A percentile compares a stretch with the other conserved stretches of the same genome.
Conservation (phyloP, 768 basidiomycete genomes). For the Calocybe cyanea region DNA sequence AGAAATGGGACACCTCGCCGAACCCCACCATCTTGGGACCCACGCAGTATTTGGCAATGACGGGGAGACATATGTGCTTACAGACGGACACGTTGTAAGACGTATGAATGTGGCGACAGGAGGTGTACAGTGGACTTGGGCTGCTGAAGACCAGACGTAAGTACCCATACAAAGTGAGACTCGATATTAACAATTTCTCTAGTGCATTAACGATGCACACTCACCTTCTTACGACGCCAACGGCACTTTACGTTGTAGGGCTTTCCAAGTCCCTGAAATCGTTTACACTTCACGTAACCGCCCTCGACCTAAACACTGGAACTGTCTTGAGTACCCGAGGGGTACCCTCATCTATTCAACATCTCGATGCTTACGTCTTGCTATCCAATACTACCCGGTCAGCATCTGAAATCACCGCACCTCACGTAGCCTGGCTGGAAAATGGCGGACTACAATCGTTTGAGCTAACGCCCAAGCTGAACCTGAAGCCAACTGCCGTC, state of each 20-base stretch:
- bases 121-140: constrained; percentile 66
- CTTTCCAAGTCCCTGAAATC: constrained; percentile 45
- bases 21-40: constrained; percentile 55
- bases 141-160: constrained; percentile 63
- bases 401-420: constrained; percentile 13
- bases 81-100: constrained; percentile 57
- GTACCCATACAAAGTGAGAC: constrained; percentile 18
- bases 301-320: constrained; percentile 54
- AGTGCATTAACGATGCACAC: constrained; percentile 68
- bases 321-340: constrained; percentile 42
- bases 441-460: constrained; percentile 46
- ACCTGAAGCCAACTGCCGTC: constrained; percentile 39
- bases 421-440: constrained; percentile 54
- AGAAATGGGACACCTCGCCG: constrained; percentile 37
- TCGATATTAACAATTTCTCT: constrained; percentile 2
- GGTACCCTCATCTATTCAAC: constrained; percentile 48
- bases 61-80: constrained; percentile 46
- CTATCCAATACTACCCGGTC: constrained; percentile 13
- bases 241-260: constrained; percentile 56
- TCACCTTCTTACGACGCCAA: constrained; percentile 49
- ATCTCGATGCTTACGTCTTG: constrained; percentile 29
- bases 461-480: constrained; percentile 47
- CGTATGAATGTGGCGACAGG: constrained; percentile 50
- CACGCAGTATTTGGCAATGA: constrained; percentile 36
- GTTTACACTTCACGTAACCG: constrained; percentile 65